These are phyloP conservation scores for Meyerozyma guilliermondii DNA, from an alignment of 1,139 yeast genomes.

Conservation along the genomic window DNA sequence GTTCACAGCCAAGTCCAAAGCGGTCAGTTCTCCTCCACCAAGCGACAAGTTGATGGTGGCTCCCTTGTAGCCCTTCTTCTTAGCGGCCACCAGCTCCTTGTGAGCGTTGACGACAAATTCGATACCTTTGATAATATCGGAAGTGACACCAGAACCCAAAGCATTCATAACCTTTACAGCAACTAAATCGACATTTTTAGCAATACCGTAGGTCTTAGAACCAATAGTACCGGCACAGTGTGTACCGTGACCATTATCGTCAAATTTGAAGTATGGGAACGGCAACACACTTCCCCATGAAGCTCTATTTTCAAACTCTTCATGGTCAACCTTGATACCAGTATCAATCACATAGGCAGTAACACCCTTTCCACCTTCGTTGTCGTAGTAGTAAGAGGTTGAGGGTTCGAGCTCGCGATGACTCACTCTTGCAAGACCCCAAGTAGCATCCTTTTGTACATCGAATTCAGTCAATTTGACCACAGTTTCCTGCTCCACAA, in stretches of 20 bases:
- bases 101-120: conserved; percentile 39
- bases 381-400: conserved; percentile 26
- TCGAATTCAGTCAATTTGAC: conserved; percentile 30
- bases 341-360: conserved; percentile 42
- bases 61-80: conserved; percentile 38
- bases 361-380: conserved; percentile 40
- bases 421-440: conserved; percentile 38
- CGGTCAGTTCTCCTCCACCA: conserved; percentile 39
- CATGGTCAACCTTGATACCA: conserved; percentile 36
- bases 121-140: conserved; percentile 41
- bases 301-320: conserved; percentile 40
- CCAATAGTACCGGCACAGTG: conserved; percentile 47
- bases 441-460: conserved; percentile 34
- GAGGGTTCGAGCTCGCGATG: conserved; percentile 17
- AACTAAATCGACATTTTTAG: conserved; percentile 37
- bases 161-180: conserved; percentile 40
- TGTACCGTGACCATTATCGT: conserved; percentile 40
- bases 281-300: conserved; percentile 39
- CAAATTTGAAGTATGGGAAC: conserved; percentile 29
- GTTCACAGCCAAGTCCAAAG: conserved; percentile 39
- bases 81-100: conserved; percentile 21
- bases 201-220: conserved; percentile 37
- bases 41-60: conserved; percentile 41
- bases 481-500: conserved; percentile 33
- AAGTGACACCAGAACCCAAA: conserved; percentile 36